Conservation (phyloP, 768 basidiomycete species). For the Lactarius sp. region DNA sequence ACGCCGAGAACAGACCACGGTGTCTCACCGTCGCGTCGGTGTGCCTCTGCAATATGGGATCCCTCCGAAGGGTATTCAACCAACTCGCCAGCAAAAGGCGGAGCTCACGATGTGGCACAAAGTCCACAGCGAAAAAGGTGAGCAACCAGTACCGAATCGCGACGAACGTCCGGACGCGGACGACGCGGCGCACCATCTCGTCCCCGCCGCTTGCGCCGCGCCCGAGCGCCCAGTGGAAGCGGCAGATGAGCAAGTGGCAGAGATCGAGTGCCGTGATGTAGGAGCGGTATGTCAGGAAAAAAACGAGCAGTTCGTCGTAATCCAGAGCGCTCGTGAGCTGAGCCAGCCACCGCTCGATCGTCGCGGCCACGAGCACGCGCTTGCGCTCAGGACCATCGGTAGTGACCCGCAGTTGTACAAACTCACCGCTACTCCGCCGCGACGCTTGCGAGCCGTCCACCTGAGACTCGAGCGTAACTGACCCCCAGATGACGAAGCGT, state of each 20-base stretch:
- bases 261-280: conserved; percentile 78
- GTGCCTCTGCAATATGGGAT: conserved; percentile 63
- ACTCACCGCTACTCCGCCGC: conserved; percentile 22
- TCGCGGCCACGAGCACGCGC: conserved; percentile 75
- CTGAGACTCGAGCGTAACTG: conserved; percentile 36
- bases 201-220: conserved; percentile 49
- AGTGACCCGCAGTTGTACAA: conserved; percentile 11
- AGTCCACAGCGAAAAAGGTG: conserved; percentile 88
- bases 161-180: conserved; percentile 84
- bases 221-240: conserved; percentile 86
- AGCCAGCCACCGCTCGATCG: conserved; percentile 90
- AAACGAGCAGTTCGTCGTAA: conserved; percentile 82
- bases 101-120: conserved; percentile 74
- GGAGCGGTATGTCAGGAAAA: conserved; percentile 88
- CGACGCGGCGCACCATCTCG: conserved; percentile 67
- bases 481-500: conserved; percentile 89
- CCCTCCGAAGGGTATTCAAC: conserved; percentile 71
- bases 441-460: conserved; percentile 25
- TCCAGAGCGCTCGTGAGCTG: conserved; percentile 83
- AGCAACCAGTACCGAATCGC: conserved; percentile 88
- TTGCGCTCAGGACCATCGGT: conserved; percentile 35
- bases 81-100: conserved; percentile 68
- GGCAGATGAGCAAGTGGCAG: conserved; percentile 73
- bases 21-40: conserved; percentile 64
- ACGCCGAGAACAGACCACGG: not conserved